Evolutionary conservation across 2,329 filamentous ascomycete species (phyloP), one percentile per base, ranked within the genome.

Genomic region (Parascedosporium putredinis): DNA sequence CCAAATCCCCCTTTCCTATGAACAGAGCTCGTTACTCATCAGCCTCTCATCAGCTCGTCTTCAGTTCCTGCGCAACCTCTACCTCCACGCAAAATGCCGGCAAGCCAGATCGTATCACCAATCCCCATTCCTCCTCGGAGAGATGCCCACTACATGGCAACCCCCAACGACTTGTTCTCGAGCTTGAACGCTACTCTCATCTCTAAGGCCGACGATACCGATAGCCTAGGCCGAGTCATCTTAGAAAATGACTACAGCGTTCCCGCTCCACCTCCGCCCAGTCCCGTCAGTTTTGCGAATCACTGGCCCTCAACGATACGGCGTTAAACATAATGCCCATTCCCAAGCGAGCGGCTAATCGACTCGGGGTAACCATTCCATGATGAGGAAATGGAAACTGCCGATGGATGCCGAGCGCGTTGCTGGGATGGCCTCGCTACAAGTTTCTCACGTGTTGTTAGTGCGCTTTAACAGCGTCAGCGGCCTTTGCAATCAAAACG

Each of bases 251-350:
- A 83, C 63, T 83, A 81, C 66, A 70, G 72, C 27, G 78, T 82
- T 18, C 80, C 80, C n/a, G 78, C 79, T 12, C 76, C 80, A 36
- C 80, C 80, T 10, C 80, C 80, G 18, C 78, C 80, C 10, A 81
- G 76, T 56, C 80, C 80, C 6, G 76, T 83, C 59, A 76, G 75
- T 64, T 82, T 81, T 59, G 63, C 67, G 22, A 76, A 81, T 51
- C 70, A 75, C 60, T 80, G 78, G 76, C 67, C 72, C 49, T 62
- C 64, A 31, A 60, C 61, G 20, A 8, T 50, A 18, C 48, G 48
- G 9, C 48, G 25, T 36, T 49, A 43, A 43, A 23, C 4, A 20
- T 20, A 20, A 16, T 23, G 20, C 20, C 20, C 18, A 20, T 20
- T 42, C 10, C 38, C 20, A 18, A 20, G 16, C 16, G 20, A 7